Conservation (phyloP, 176 grass and related monocot species). For the Melocanna baccifera region DNA sequence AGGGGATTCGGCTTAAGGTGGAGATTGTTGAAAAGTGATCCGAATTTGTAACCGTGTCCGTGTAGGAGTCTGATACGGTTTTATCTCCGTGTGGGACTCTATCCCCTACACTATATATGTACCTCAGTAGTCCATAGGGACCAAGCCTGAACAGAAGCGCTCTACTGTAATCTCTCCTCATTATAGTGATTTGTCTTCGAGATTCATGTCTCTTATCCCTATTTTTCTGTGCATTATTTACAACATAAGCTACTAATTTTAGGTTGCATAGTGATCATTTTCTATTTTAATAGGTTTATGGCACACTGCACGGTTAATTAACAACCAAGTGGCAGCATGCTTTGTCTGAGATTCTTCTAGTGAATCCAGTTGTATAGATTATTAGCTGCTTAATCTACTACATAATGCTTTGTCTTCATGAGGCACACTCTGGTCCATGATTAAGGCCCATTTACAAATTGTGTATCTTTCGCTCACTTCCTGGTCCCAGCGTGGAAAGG, state of each 20-base stretch:
- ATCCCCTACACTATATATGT: too few relatives aligned
- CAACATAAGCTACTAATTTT: slow-evolving; percentile 21
- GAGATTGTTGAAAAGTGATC: too few relatives aligned
- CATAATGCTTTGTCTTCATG: slow-evolving; percentile 15
- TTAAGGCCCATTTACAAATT: slow-evolving; percentile 7
- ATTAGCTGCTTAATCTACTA: slow-evolving; percentile 17
- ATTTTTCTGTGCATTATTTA: too few relatives aligned
- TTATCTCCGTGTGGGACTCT: too few relatives aligned
- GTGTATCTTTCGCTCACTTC: slow-evolving; percentile 9
- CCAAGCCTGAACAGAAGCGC: too few relatives aligned
- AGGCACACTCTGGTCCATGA: slow-evolving; percentile 12
- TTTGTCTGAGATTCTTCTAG: slow-evolving; percentile 42
- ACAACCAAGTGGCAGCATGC: slow-evolving; percentile 1
- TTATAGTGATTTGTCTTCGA: too few relatives aligned
- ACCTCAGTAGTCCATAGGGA: too few relatives aligned
- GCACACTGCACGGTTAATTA: slow-evolving; percentile 2
- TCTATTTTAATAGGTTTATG: background rate
- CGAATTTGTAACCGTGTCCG: too few relatives aligned
- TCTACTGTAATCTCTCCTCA: too few relatives aligned
- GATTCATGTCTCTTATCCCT: too few relatives aligned
- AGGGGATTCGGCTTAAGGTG: too few relatives aligned
- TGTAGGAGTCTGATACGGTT: too few relatives aligned
- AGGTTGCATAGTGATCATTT: background rate
- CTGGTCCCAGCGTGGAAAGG: slow-evolving; percentile 21
- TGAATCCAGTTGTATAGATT: slow-evolving; percentile 19